Conservation (phyloP, 345 rosid species). For the Acer campestre region DNA sequence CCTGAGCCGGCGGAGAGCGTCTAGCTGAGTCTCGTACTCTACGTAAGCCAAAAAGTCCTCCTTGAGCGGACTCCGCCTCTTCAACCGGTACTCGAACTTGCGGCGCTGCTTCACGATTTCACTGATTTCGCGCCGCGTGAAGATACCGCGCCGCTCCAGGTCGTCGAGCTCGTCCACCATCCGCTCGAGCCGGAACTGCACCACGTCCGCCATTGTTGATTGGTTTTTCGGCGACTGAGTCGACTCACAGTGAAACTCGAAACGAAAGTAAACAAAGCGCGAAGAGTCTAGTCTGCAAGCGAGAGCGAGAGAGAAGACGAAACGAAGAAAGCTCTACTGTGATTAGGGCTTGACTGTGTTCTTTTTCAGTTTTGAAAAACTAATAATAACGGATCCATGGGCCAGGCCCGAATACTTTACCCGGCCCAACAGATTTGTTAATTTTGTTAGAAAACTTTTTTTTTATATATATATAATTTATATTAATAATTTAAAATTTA, state of each 20-base stretch:
- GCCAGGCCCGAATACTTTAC: background rate
- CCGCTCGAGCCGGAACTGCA: slow-evolving; percentile 95
- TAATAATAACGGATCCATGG: background rate
- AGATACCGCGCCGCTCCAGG: slow-evolving; percentile 67
- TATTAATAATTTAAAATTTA: no score
- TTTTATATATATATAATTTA: no score
- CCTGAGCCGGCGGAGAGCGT: slow-evolving; percentile 71
- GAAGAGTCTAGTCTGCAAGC: background rate
- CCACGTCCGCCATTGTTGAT: slow-evolving; percentile 78
- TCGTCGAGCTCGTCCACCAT: slow-evolving; percentile 96
- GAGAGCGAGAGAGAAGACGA: background rate
- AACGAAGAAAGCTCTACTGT: background rate
- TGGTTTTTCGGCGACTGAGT: background rate
- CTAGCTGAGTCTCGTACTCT: slow-evolving; percentile 78
- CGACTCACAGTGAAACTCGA: slow-evolving; percentile 4
- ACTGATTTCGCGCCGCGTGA: slow-evolving; percentile 69
- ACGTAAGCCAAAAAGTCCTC: slow-evolving; percentile 79
- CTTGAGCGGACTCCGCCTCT: slow-evolving; percentile 89
- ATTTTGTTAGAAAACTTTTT: no score
- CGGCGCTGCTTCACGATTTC: slow-evolving; percentile 90
- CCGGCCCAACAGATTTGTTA: background rate
- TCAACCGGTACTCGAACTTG: slow-evolving; percentile 87
- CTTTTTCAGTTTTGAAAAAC: background rate
- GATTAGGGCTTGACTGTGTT: background rate
- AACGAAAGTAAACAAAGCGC: background rate